phyloP scores from a whole-genome alignment of 2,329 filamentous ascomycete species.

The Rasamsonia emersonii region DNA sequence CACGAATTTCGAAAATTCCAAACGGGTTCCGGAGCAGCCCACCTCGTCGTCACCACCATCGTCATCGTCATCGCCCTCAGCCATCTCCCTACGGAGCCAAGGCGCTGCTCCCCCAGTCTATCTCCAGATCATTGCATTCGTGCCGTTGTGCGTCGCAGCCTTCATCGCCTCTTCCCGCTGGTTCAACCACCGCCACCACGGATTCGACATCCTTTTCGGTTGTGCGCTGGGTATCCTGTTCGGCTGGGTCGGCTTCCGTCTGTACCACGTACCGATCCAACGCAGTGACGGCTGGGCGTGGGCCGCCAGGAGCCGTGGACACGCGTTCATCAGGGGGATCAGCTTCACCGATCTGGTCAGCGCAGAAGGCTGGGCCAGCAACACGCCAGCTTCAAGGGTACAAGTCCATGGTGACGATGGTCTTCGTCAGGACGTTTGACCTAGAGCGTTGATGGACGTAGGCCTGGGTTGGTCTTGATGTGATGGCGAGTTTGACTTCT shows the following conservation, averaged over 20 bases:
- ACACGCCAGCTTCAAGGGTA: no score
- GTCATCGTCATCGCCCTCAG: no score
- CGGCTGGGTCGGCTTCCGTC: constrained; percentile 68
- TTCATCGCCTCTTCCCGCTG: constrained; percentile 82
- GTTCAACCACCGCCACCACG: constrained; percentile 82
- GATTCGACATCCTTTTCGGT: constrained; percentile 88
- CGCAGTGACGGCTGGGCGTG: constrained; percentile 83
- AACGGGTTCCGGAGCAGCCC: no score
- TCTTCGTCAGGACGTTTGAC: no score
- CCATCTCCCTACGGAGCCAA: constrained; percentile 55
- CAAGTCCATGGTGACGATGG: no score
- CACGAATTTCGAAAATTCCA: no score
- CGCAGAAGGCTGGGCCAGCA: constrained; percentile 22
- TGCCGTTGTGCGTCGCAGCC: constrained; percentile 65
- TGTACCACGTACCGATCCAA: constrained; percentile 73
- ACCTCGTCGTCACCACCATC: constrained; percentile 6
- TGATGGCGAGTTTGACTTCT: no score
- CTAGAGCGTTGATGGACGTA: no score
- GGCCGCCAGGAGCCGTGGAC: constrained; percentile 63
- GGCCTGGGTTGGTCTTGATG: no score
- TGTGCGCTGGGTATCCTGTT: constrained; percentile 64
- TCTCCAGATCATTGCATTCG: constrained; percentile 59
- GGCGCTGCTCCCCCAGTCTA: constrained; percentile 78
- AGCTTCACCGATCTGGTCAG: constrained; percentile 24
- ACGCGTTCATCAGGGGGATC: constrained; percentile 52